phyloP scores from a whole-genome alignment of 2,329 filamentous ascomycete species.

The Emmonsia crescens region DNA sequence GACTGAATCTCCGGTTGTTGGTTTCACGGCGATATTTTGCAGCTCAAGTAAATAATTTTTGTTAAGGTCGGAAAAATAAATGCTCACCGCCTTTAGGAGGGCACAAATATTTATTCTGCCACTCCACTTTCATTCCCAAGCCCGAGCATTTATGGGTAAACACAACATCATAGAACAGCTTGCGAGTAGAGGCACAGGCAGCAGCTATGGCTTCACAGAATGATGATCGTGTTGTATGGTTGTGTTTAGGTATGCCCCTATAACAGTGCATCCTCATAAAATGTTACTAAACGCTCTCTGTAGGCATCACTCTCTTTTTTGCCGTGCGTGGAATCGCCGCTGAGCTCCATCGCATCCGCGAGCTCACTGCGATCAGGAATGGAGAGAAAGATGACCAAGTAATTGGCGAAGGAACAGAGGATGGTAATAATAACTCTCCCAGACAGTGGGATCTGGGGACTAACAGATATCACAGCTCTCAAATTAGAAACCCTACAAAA shows the following conservation, averaged over 20 bases:
- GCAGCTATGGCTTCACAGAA: conserved; percentile 25
- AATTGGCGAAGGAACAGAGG: conserved; percentile 65
- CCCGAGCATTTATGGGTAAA: conserved; percentile 3
- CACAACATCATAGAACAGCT: background rate
- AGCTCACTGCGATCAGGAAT: conserved; percentile 51
- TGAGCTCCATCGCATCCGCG: conserved; percentile 31
- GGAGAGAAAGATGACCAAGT: conserved; percentile 57
- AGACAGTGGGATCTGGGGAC: conserved; percentile 1
- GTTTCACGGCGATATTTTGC: conserved; percentile 11
- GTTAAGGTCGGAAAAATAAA: conserved; percentile 19
- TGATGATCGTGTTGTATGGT: conserved; percentile 29
- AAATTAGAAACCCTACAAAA: conserved; percentile 55
- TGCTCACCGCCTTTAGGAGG: conserved; percentile 23
- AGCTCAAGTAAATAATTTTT: conserved; percentile 17
- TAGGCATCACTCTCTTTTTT: conserved; percentile 38
- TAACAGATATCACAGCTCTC: conserved; percentile 37
- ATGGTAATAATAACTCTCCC: conserved; percentile 32
- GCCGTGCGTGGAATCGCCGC: conserved; percentile 47
- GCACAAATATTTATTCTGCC: conserved; percentile 19
- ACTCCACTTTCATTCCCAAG: conserved; percentile 12
- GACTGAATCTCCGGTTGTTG: conserved; percentile 8
- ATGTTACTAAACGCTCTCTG: conserved; percentile 4
- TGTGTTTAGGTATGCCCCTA: conserved; percentile 25
- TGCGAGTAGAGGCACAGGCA: background rate
- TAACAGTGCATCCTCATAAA: background rate